Conservation (phyloP, 768 basidiomycete species). For the Antrodiella citrinella region DNA sequence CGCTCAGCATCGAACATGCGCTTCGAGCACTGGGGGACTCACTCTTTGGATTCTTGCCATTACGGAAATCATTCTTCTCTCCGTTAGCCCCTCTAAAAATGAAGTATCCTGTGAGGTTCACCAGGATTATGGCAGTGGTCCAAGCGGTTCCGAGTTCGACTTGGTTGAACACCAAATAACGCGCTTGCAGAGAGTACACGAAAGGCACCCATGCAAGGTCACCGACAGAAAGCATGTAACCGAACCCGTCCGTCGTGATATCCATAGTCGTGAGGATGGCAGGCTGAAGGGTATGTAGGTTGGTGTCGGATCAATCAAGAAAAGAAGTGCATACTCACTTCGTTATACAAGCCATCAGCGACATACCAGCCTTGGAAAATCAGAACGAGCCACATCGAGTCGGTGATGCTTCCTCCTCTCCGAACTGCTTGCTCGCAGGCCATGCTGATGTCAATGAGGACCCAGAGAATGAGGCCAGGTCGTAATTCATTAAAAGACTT, state of each 20-base stretch:
- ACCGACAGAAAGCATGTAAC: constrained; percentile 95
- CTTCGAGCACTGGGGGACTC: too few species aligned
- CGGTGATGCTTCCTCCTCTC: constrained; percentile 67
- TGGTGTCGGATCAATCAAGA: neutral
- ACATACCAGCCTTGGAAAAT: constrained; percentile 86
- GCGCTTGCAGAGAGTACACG: constrained; percentile 87
- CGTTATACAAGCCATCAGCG: constrained; percentile 80
- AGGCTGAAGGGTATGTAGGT: constrained; percentile 38
- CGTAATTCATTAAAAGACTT: constrained; percentile 78
- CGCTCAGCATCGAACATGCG: too few species aligned
- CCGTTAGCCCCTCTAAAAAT: constrained; percentile 86
- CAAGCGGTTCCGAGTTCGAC: constrained; percentile 62
- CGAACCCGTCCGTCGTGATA: constrained; percentile 95
- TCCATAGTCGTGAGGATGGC: constrained; percentile 95
- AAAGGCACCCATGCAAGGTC: constrained; percentile 94
- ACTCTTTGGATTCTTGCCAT: constrained; percentile 93
- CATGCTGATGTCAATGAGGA: constrained; percentile 84
- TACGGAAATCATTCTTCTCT: constrained; percentile 95
- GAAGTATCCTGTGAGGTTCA: constrained; percentile 73
- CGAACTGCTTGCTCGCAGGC: constrained; percentile 84
- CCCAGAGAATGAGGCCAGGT: constrained; percentile 89
- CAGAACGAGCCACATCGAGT: constrained; percentile 87
- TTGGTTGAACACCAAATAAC: constrained; percentile 88
- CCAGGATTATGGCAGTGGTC: constrained; percentile 48
- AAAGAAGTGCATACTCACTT: constrained; percentile 52